A percentile compares a stretch with the other conserved stretches of the same genome.
Evolutionary conservation across 1,139 yeast species (phyloP).

Genomic region (Zygosaccharomyces sapae): DNA sequence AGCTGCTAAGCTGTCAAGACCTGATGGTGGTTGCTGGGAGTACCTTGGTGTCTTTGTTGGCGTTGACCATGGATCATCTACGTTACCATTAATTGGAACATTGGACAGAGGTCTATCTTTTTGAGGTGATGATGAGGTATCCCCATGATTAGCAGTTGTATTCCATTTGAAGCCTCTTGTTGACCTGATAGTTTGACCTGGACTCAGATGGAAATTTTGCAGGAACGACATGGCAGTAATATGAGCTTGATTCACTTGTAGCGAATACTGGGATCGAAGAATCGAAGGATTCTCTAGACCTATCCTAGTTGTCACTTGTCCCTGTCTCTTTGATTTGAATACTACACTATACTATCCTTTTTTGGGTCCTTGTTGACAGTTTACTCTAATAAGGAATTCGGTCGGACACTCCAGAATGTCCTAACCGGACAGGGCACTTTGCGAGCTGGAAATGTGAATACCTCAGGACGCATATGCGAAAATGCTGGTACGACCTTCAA

Average conservation of each 20-base stretch:
- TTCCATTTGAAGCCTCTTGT: conserved; percentile 39
- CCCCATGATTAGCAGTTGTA: conserved; percentile 17
- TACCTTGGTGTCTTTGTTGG: conserved; percentile 11
- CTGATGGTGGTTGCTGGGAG: conserved; percentile 1
- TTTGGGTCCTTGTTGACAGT: conserved; percentile 7
- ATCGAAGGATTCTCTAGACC: no score
- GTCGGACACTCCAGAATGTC: background rate
- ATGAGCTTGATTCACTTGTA: no score
- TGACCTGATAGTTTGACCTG: conserved; percentile 38
- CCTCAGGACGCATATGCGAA: background rate
- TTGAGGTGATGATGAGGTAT: conserved; percentile 10
- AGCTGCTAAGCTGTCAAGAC: conserved; percentile 6
- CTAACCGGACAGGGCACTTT: conserved; percentile 1
- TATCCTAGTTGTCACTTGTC: background rate
- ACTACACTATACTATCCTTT: background rate
- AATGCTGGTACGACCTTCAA: background rate
- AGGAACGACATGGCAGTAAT: conserved; percentile 26
- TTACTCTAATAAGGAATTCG: background rate
- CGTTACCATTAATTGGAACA: conserved; percentile 9
- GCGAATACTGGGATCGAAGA: no score
- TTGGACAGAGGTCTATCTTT: conserved; percentile 11
- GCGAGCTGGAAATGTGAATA: background rate
- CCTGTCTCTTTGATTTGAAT: background rate
- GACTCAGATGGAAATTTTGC: conserved; percentile 35
- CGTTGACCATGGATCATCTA: conserved; percentile 13